Base-by-base conservation (phyloP, 2,329 filamentous ascomycete genomes). In the Aspergillus viridinutans region DNA sequence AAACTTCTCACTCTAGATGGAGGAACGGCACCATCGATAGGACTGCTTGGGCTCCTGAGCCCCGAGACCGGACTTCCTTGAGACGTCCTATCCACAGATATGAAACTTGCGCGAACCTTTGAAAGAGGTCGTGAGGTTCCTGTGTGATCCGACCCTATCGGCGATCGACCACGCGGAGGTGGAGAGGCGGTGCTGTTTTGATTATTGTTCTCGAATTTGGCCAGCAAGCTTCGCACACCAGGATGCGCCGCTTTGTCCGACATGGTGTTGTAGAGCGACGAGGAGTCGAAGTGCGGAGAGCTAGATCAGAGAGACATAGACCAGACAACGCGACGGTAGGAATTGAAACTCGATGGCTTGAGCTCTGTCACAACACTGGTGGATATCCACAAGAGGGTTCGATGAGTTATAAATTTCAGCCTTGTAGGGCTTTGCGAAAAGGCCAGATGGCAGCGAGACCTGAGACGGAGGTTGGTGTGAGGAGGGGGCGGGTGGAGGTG, bases 131-230 rank as follows among this genome's bases (percentile, higher is more conserved):
- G 80, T 32, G 67, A 69, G 55, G 73, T 72, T 57, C 66, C 73
- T 59, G 72, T 73, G 63, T 72, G 72, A 62, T 74, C 73, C 38
- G 75, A 76, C 26, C 68, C 71, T 55, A 81, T 84, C 54, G 87
- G 87, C 57, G 86, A 88, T 72, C 88, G 82, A 59, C 88, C 89
- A 77, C 88, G 81, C 61, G 88, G 87, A 17, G 86, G 85, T 62
- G 85, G 83, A 66, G 83, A 87, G 57, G 80, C 78, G 64, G 85
- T 66, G 49, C 63, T 85, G 60, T 79, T 79, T 64, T 85, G 83
- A 71, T 82, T 84, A 71, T 82, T 84, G 74, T 85, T 89, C 80
- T 92, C 89, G 72, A 92, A 92, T 82, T 90, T 90, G 69, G 89
- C 89, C 67, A 88, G 82, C 64, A 92, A 84, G 76, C 89, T 90